phyloP scores from a whole-genome alignment of 306 rosid genomes.

The Cucumis cinereus region DNA sequence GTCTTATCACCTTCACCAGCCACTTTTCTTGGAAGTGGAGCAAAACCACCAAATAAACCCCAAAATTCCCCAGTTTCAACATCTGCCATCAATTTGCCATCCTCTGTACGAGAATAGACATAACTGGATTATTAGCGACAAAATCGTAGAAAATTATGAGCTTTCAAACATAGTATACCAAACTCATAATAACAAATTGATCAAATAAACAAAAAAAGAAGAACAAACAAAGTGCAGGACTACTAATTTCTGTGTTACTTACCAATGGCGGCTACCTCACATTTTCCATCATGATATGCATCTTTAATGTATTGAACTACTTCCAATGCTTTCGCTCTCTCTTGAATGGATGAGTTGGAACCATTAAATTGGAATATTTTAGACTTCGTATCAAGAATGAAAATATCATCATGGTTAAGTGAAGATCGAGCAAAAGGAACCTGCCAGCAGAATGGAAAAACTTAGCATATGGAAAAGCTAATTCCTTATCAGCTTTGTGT shows the following conservation, averaged over 20 bases:
- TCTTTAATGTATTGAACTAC: constrained; percentile 91
- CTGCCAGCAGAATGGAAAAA: constrained; percentile 26
- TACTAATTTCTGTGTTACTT: constrained; percentile 24
- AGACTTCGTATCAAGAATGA: constrained; percentile 75
- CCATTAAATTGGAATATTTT: constrained; percentile 96
- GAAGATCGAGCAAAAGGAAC: constrained; percentile 76
- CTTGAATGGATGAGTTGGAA: constrained; percentile 86
- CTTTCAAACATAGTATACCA: background rate
- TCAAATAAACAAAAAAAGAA: background rate
- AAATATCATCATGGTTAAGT: constrained; percentile 84
- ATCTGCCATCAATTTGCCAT: constrained; percentile 96
- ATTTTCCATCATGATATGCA: constrained; percentile 86
- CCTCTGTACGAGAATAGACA: constrained; percentile 46
- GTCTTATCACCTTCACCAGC: constrained; percentile 37
- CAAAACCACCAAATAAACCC: constrained; percentile 95
- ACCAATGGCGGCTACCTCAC: constrained; percentile 85
- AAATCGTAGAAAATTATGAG: background rate
- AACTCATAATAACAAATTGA: background rate
- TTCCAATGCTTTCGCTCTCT: constrained; percentile 94
- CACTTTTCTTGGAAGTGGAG: constrained; percentile 88
- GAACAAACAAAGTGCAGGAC: background rate
- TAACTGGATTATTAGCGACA: background rate
- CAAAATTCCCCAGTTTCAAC: constrained; percentile 91
- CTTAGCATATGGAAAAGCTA: constrained; percentile 11
- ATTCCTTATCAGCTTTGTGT: background rate